These are phyloP conservation scores for Ustilago crameri DNA, from an alignment of 1,284 basidiomycete species.

Conservation along the genomic window DNA sequence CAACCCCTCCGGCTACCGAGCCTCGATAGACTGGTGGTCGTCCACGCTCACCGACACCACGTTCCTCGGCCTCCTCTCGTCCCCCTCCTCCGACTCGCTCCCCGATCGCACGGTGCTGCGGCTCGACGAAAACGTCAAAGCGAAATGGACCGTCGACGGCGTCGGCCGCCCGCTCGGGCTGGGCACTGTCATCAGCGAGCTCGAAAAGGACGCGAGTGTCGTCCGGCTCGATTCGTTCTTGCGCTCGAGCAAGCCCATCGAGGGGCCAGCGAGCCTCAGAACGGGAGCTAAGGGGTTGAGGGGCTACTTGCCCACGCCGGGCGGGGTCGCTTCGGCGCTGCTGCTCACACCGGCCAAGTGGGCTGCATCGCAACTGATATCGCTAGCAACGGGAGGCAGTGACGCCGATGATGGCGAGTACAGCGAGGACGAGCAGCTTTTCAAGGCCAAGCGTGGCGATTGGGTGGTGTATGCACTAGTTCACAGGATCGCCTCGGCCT, in stretches of 20 bases:
- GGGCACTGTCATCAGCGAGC: conserved; percentile 75
- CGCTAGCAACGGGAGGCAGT: conserved; percentile 70
- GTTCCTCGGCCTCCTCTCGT: conserved; percentile 35
- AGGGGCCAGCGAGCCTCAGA: conserved; percentile 72
- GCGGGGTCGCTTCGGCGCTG: conserved; percentile 18
- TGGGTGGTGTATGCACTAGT: conserved; percentile 79
- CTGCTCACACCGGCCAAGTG: conserved; percentile 70
- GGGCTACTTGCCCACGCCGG: conserved; percentile 22
- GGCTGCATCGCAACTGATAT: conserved; percentile 77
- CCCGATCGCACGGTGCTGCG: conserved; percentile 71
- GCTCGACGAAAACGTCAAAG: conserved; percentile 70
- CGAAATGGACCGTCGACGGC: conserved; percentile 58
- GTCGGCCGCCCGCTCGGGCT: conserved; percentile 84
- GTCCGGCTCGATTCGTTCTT: conserved; percentile 75
- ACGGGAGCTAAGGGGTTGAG: conserved; percentile 1
- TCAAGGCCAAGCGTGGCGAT: conserved; percentile 72
- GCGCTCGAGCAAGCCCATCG: conserved; percentile 74
- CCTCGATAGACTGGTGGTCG: conserved; percentile 89
- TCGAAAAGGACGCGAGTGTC: conserved; percentile 67
- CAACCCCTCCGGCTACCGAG: conserved; percentile 82
- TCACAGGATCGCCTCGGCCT: conserved; percentile 68
- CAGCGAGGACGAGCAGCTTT: conserved; percentile 72
- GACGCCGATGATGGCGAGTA: conserved; percentile 70
- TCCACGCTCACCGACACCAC: conserved; percentile 76
- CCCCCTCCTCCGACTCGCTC: neutral